Evolutionary conservation across 345 rosid genomes (phyloP).

Genomic region (Angophora floribunda): DNA sequence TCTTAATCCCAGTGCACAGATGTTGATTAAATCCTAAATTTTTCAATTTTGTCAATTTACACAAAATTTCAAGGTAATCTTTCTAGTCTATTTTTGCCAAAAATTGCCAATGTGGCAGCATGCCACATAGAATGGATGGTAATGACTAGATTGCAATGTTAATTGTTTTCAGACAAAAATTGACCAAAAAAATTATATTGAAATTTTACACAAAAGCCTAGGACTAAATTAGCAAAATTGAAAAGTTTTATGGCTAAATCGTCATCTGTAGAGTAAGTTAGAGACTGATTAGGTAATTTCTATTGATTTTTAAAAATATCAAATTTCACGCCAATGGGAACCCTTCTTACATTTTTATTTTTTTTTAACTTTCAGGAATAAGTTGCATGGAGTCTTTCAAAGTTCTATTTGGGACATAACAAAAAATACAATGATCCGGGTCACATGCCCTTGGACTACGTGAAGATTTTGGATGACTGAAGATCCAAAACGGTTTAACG

Average conservation of each 20-base stretch:
- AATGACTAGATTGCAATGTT: rapidly evolving
- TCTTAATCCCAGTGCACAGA: rapidly evolving
- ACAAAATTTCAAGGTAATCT: rapidly evolving
- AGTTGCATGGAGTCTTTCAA: neutral
- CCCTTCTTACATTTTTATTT: neutral
- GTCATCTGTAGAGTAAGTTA: neutral
- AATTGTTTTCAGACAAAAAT: rapidly evolving
- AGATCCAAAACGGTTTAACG: neutral
- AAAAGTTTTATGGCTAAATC: rapidly evolving
- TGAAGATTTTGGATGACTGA: neutral
- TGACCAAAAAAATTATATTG: rapidly evolving
- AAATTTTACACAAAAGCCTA: rapidly evolving
- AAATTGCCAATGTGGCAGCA: neutral
- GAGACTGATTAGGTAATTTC: rapidly evolving
- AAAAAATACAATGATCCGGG: neutral
- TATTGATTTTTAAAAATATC: neutral
- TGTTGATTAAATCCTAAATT: neutral
- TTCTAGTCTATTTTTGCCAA: rapidly evolving
- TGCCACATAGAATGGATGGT: rapidly evolving
- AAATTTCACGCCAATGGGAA: neutral
- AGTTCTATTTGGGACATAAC: neutral
- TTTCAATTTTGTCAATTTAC: rapidly evolving
- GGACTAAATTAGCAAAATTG: neutral
- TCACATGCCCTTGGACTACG: neutral
- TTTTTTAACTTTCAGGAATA: neutral